Evolutionary conservation across 805 yeast genomes (phyloP), one percentile per base, ranked within the genome.

Genomic region (Saturnispora sanitii): DNA sequence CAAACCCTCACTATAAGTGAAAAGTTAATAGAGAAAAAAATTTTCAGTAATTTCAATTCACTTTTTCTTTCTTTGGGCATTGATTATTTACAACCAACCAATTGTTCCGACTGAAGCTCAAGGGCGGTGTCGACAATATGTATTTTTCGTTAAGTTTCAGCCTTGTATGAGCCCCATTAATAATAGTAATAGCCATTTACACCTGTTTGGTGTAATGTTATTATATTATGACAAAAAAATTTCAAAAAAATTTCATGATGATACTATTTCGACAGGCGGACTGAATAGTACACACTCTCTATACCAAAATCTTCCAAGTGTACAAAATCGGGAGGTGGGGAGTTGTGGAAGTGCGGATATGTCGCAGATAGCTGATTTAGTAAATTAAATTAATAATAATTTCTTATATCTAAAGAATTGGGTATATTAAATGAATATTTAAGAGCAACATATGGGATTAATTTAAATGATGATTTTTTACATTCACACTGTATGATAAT

Each of bases 401-500:
- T 67, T 67, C 9, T 56, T 49, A 45, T 42, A 28, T 38, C 21
- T 42, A 47, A 52, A 59, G 35, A 54, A 60, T 67, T 20, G n/a
- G n/a, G n/a, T n/a, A n/a, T n/a, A n/a, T n/a, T n/a, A n/a, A n/a
- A n/a, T n/a, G n/a, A n/a, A n/a, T n/a, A n/a, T n/a, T n/a, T n/a
- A n/a, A n/a, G n/a, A n/a, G n/a, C n/a, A n/a, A n/a, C 47, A 42
- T 35, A 55, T 55, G 49, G 52, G 57, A 59, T 60, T 65, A 57
- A 13, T 9, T 16, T 37, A 36, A 28, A 40, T 40, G 42, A 40
- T 33, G 38, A 40, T 34, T 33, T 30, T 34, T 40, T 40, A 34
- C 71, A 73, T 73, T 73, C 79, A 73, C 75, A 71, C 75, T 70
- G 73, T 70, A 68, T 60, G 71, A 70, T 68, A 57, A 52, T n/a